Evolutionary conservation across 139 green algal genomes (phyloP), one percentile per base, ranked within the genome.

Genomic region (Micractinium conductrix): DNA sequence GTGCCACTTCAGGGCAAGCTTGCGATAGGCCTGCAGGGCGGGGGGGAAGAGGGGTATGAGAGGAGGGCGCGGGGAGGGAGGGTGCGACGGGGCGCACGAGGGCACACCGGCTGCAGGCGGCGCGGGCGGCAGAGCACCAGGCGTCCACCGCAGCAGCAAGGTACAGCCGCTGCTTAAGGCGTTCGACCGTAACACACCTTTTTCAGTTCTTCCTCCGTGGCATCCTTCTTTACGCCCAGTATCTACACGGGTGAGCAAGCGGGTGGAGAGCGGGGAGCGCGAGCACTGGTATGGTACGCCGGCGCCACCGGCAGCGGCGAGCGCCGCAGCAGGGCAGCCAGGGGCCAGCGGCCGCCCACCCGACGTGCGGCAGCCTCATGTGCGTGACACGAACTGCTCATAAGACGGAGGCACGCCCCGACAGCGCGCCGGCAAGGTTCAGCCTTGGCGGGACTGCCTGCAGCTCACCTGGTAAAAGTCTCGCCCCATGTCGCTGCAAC

Each of bases 141-240:
- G n/a, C n/a, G n/a, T n/a, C n/a, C n/a, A n/a, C n/a, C n/a, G 48
- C 48, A 58, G 53, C 53, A 22, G 2, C 24, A 19, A 62, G 2
- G 24, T 62, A 30, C 8, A 14, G 26, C 53, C 53, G n/a, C 53
- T 62, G 53, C 5, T 22, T 14, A 19, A 62, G 19, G 6, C 53
- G 2, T 62, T 22, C 10, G 53, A 62, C 43, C 37, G 63, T 74
- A 79, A 83, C 2, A 71, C 93, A 88, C 65, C 70, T 98, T 98
- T 67, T 98, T 98, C 2, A 98, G 86, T 37, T 97, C 92, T 45
- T 96, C 94, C n/a, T 93, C 90, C 5, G 53, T 83, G 8, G 94
- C 93, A 16, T 80, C 67, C 74, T 95, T 95, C 2, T 43, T 17
- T 0, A 98, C 94, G 0, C 95, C 95, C 35, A 98, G 78, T 8